phyloP scores from a whole-genome alignment of 495 filamentous ascomycete species.

The Jackrogersella minutella region DNA sequence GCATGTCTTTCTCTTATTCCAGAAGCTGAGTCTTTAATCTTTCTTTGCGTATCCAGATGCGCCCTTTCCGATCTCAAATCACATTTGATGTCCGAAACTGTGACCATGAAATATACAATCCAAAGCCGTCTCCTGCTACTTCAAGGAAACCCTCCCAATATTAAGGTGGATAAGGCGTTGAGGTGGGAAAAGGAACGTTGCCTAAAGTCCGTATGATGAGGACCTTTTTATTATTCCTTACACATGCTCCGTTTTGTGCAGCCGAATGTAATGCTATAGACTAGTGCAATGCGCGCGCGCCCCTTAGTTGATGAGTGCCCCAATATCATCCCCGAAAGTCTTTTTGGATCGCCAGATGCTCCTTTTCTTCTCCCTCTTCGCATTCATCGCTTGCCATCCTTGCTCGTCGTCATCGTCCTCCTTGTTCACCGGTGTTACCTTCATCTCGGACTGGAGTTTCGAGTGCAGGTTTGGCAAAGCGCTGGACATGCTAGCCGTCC shows the following conservation, averaged over 20 bases:
- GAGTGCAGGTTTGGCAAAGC: conserved; percentile 44
- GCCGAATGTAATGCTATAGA: conserved; percentile 33
- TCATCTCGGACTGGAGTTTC: conserved; percentile 37
- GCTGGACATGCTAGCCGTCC: conserved; percentile 63
- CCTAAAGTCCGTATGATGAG: neutral
- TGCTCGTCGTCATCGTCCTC: conserved; percentile 76
- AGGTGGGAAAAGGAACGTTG: conserved; percentile 7
- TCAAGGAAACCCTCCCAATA: conserved; percentile 2
- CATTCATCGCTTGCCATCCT: conserved; percentile 85
- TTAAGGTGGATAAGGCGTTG: conserved; percentile 10
- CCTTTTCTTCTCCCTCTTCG: conserved; percentile 82
- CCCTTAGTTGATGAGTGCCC: conserved; percentile 52
- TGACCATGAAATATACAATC: conserved; percentile 40
- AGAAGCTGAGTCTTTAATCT: conserved; percentile 24
- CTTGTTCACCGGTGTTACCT: conserved; percentile 41
- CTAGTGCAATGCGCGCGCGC: conserved; percentile 31
- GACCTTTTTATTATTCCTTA: conserved; percentile 9
- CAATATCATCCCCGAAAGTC: conserved; percentile 50
- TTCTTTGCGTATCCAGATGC: conserved; percentile 27
- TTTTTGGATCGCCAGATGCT: conserved; percentile 76
- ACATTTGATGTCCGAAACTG: conserved; percentile 3
- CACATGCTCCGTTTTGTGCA: conserved; percentile 38
- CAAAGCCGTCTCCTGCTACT: conserved; percentile 14
- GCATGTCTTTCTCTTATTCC: conserved; percentile 33
- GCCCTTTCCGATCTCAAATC: conserved; percentile 16